A percentile compares a stretch with the other conserved stretches of the same genome.
These are phyloP conservation scores for Speleostelium caveatum DNA, from an alignment of 78 protist genomes.

Conservation along the genomic window DNA sequence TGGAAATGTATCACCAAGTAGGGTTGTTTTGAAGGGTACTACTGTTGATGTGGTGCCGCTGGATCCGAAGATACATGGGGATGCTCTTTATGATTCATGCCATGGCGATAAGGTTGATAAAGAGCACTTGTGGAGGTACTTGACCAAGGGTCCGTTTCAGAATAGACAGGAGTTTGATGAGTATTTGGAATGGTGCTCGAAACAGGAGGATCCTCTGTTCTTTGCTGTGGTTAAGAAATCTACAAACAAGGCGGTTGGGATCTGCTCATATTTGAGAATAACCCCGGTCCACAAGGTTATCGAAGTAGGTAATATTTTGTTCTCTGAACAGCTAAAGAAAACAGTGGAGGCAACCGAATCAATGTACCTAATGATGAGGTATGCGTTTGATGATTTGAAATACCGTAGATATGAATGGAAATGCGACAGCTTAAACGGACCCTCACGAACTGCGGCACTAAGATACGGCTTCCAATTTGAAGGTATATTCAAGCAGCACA, in stretches of 20 bases:
- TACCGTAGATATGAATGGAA: constrained; percentile 42
- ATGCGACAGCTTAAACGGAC: constrained; percentile 7
- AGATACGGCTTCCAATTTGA: constrained; percentile 32
- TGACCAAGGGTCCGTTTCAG: too few species aligned
- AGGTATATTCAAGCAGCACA: constrained; percentile 7
- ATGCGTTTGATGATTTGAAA: not conserved
- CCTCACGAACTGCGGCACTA: constrained; percentile 12
- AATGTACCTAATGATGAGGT: not conserved
- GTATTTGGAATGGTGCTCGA: too few species aligned
- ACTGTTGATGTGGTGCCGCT: too few species aligned
- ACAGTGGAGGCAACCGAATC: constrained; percentile 8
- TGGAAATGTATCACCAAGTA: too few species aligned
- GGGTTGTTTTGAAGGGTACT: too few species aligned
- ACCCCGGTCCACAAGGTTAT: not conserved
- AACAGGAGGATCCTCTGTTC: too few species aligned
- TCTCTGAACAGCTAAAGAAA: not conserved
- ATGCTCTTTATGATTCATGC: too few species aligned
- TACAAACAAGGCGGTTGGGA: not conserved
- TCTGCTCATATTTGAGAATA: not conserved
- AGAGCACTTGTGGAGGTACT: too few species aligned
- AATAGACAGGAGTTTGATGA: too few species aligned
- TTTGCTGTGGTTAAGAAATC: not conserved
- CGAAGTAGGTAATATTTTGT: constrained; percentile 28
- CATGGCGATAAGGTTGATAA: too few species aligned
- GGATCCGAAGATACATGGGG: too few species aligned